These are phyloP conservation scores for Penicillium capsulatum DNA, from an alignment of 2,329 filamentous ascomycete genomes.

Conservation along the genomic window DNA sequence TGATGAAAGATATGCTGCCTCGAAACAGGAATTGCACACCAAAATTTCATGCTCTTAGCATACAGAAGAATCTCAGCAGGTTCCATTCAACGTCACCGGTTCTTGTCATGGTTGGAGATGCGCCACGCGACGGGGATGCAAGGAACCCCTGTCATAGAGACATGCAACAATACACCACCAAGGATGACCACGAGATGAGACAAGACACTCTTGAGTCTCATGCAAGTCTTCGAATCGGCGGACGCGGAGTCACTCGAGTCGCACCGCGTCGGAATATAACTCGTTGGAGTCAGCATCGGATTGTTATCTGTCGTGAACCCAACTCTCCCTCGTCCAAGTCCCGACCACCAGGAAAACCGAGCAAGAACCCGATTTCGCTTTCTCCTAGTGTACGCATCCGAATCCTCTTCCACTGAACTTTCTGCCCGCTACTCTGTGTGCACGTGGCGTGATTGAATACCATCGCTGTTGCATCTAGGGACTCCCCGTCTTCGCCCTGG, in stretches of 20 bases:
- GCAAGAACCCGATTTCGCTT: too few species aligned
- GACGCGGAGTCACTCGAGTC: not conserved
- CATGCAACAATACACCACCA: constrained; percentile 3
- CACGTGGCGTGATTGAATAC: not conserved
- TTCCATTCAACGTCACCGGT: too few species aligned
- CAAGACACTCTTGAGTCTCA: not conserved
- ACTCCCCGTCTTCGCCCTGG: not conserved
- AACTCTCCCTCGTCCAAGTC: constrained; percentile 3
- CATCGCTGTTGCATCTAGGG: not conserved
- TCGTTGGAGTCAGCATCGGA: constrained; percentile 6
- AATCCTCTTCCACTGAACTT: too few species aligned
- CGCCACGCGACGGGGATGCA: not conserved
- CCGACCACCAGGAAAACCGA: too few species aligned
- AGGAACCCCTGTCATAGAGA: not conserved
- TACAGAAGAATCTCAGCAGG: too few species aligned
- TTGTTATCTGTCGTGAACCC: constrained; percentile 10
- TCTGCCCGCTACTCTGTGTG: too few species aligned
- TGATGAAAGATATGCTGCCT: too few species aligned
- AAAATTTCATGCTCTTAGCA: too few species aligned
- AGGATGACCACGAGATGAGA: not conserved
- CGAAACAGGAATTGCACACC: too few species aligned
- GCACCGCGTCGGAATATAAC: constrained; percentile 11
- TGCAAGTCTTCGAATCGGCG: constrained; percentile 3
- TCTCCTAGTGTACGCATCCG: too few species aligned
- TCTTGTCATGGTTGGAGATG: too few species aligned